Percentiles rank a stretch among this genome's conserved stretches.
phyloP scores from a whole-genome alignment of 2,329 filamentous ascomycete genomes.

The Cladobotryum mycophilum region DNA sequence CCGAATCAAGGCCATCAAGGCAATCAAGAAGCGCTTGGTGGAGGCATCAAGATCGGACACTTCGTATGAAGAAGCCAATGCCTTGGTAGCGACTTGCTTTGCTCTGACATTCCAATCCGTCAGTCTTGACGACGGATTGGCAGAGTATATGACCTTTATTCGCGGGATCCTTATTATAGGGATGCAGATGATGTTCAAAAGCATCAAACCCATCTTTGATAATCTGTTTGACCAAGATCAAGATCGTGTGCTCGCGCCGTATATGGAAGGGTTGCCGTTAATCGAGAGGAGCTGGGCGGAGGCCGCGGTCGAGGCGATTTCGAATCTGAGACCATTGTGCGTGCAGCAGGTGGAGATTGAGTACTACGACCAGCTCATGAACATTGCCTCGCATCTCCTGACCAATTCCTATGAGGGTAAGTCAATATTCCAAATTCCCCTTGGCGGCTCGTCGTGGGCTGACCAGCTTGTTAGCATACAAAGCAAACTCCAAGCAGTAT shows the following conservation, averaged over 20 bases:
- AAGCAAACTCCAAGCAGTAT: constrained; percentile 44
- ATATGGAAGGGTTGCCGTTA: constrained; percentile 40
- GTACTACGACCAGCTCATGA: constrained; percentile 39
- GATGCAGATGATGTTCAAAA: constrained; percentile 46
- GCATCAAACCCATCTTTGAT: constrained; percentile 44
- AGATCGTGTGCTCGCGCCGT: constrained; percentile 35
- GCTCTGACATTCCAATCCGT: constrained; percentile 55
- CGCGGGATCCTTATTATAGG: constrained; percentile 50
- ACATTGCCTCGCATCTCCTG: constrained; percentile 45
- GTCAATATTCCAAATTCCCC: constrained; percentile 6
- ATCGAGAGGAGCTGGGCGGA: constrained; percentile 41
- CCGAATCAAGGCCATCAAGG: constrained; percentile 57
- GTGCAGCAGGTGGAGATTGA: constrained; percentile 36
- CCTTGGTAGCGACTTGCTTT: constrained; percentile 53
- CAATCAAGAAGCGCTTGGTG: constrained; percentile 50
- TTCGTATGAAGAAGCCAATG: constrained; percentile 49
- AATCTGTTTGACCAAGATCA: constrained; percentile 38
- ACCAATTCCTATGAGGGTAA: constrained; percentile 48
- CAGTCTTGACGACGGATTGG: constrained; percentile 50
- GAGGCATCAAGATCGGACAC: constrained; percentile 35
- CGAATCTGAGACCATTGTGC: constrained; percentile 38
- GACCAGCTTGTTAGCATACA: constrained; percentile 36
- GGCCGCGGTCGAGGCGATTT: constrained; percentile 39
- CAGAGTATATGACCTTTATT: constrained; percentile 56
- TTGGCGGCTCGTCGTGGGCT: not conserved